Evolutionary conservation across 2,329 filamentous ascomycete genomes (phyloP), one percentile per base, ranked within the genome.

Genomic region (Sporothrix schenckii): DNA sequence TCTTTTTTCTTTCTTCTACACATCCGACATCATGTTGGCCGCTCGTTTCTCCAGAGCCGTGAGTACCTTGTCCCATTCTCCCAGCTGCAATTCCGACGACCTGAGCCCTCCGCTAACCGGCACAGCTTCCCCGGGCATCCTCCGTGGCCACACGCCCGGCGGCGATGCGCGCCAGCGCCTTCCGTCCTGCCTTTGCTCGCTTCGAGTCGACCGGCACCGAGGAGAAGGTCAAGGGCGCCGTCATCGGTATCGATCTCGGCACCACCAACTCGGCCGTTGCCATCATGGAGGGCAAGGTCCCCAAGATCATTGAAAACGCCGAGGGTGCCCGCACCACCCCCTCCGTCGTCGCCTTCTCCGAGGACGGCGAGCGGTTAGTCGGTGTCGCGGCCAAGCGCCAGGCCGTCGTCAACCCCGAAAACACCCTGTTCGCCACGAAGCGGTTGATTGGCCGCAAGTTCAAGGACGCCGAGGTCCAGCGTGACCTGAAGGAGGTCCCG

Each of bases 401-500:
- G 24, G 93, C 97, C 83, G 94, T 94, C 82, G 97, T 97, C 93
- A 97, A 97, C 91, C 94, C 94, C 70, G 80, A 86, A 81, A 96
- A 97, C 90, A 97, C 93, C 75, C 92, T 97, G 85, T 97, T 97
- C 86, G 94, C 97, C 80, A 92, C 92, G 77, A 98, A 98, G 92
- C 94, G 94, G 85, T 87, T 98, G 79, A 98, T 98, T 78, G 95
- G 94, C 79, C 93, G 95, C 85, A 97, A 97, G 88, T 98, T 97
- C 84, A 79, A 81, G 79, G 94, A 98, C 78, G 77, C 91, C 75
- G 94, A 97, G 85, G 94, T 98, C 58, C 94, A 97, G 88, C 91
- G 93, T 78, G 94, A 98, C 81, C 97, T 97, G 92, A 97, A 98
- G 92, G 94, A 97, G 86, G 97, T 97, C 94, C 94, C 77, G 24